These are phyloP conservation scores for Gymnopus androsaceus DNA, from an alignment of 1,284 basidiomycete species.

Conservation along the genomic window DNA sequence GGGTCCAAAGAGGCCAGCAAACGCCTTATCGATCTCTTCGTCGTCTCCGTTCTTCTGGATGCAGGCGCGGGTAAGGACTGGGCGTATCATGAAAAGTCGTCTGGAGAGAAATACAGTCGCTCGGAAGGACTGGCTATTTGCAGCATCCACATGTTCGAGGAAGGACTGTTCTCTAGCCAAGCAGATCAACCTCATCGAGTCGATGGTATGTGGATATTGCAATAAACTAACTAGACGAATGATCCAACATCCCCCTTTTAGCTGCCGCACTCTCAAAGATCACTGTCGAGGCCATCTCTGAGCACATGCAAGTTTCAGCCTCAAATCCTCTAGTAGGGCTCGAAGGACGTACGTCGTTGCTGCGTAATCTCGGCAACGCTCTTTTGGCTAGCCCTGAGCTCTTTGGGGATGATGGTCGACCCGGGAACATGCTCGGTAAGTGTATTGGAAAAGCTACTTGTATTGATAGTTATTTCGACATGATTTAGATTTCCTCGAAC, in stretches of 20 bases:
- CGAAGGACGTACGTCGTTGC: slow-evolving; percentile 80
- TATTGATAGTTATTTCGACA: slow-evolving; percentile 2
- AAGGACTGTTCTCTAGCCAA: slow-evolving; percentile 81
- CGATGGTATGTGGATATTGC: slow-evolving; percentile 58
- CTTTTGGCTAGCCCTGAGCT: slow-evolving; percentile 64
- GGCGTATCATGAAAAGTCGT: slow-evolving; percentile 70
- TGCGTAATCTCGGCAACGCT: slow-evolving; percentile 73
- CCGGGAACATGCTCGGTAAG: slow-evolving; percentile 81
- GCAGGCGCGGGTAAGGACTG: slow-evolving; percentile 89
- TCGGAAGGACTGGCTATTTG: slow-evolving; percentile 94
- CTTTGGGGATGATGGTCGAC: slow-evolving; percentile 73
- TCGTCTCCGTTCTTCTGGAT: slow-evolving; percentile 91
- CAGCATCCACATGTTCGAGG: slow-evolving; percentile 85
- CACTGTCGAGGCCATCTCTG: slow-evolving; percentile 60
- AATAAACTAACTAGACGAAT: slow-evolving; percentile 3
- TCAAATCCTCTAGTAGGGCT: slow-evolving; percentile 90
- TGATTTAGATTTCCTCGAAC: slow-evolving; percentile 81
- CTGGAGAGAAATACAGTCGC: slow-evolving; percentile 64
- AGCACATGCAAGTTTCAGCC: slow-evolving; percentile 80
- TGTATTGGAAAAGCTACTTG: slow-evolving; percentile 2
- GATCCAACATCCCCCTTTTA: slow-evolving; percentile 38
- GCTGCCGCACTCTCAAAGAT: slow-evolving; percentile 74
- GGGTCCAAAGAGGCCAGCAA: slow-evolving; percentile 65
- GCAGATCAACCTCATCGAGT: slow-evolving; percentile 66
- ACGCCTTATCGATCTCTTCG: slow-evolving; percentile 86